Percentiles rank a stretch among this genome's conserved stretches.
phyloP scores from a whole-genome alignment of 345 rosid genomes.

The Euclidium syriacum region DNA sequence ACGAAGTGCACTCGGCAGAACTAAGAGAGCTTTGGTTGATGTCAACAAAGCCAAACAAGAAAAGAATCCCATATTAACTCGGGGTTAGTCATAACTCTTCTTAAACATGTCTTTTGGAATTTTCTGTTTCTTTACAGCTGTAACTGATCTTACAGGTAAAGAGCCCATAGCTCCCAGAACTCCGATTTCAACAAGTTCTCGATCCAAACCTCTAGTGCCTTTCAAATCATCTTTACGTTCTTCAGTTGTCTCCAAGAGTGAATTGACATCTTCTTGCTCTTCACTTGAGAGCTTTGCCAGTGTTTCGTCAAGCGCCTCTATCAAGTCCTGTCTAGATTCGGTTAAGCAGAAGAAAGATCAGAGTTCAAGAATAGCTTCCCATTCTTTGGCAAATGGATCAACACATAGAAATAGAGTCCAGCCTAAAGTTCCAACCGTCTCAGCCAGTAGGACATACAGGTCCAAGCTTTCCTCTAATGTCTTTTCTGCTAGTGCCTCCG shows the following conservation, averaged over 20 bases:
- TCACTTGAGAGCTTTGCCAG: conserved; percentile 62
- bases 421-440: conserved; percentile 32
- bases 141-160: conserved; percentile 45
- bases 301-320: conserved; percentile 40
- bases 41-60: conserved; percentile 46
- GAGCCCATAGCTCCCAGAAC: conserved; percentile 34
- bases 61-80: conserved; percentile 37
- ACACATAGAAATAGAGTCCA: conserved; percentile 34
- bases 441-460: conserved; percentile 42
- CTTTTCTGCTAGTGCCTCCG: conserved; percentile 66
- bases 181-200: conserved; percentile 29
- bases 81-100: conserved; percentile 28
- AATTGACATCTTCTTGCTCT: conserved; percentile 55
- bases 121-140: conserved; percentile 2
- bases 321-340: conserved; percentile 36
- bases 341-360: conserved; percentile 35
- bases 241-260: conserved; percentile 44
- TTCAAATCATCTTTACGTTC: conserved; percentile 39
- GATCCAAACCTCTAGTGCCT: conserved; percentile 40
- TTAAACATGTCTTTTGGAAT: background rate
- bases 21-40: conserved; percentile 51
- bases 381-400: conserved; percentile 33
- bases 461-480: conserved; percentile 43
- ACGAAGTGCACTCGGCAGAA: conserved; percentile 35
- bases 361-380: conserved; percentile 30